Base-by-base conservation (phyloP, 31 red algal genomes). In the Asparagopsis taxiformis region DNA sequence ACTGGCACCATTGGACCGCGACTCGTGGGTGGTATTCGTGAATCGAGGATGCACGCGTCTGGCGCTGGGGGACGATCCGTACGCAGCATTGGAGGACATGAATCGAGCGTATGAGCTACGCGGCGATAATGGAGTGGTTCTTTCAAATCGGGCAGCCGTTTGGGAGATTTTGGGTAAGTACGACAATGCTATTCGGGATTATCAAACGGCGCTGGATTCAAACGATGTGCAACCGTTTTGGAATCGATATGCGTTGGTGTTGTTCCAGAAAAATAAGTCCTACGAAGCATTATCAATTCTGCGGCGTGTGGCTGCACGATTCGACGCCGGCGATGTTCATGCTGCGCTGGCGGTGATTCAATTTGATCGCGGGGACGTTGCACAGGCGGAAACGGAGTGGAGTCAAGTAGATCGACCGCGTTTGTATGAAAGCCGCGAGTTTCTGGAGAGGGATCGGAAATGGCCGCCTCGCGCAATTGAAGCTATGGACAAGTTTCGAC, bases 171-270 rank as follows among this genome's bases (percentile, higher is more conserved):
- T 84, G 48, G 76, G 78, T 3, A 82, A 90, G 29, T 98, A 76
- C 64, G 90, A 90, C 31, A 80, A 72, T 60, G 90, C 95, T 16
- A 79, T 93, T 58, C 25, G 59, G 1, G 90, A 98, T 63, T 98
- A 91, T 53, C 74, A 91, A 68, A 70, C 56, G 0, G 95, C 95
- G 3, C 65, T 95, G 2, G 55, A 84, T 11, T 70, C 62, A 26
- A 86, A 90, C 54, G 80, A 98, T 60, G 95, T 98, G 39, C 72
- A 91, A 21, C 95, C 89, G 35, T 98, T 90, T 35, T 98, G 95
- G 95, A 44, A 85, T 22, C 80, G 88, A 4, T 98, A 98, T 72
- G 95, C 74, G 2, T 48, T 94, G 36, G 77, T 82, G 20, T 72
- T 98, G 31, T 94, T 83, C 43, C 79, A 98, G 51, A 34, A 68